Evolutionary conservation across 257 asterid species (phyloP).

Genomic region (Nicotiana tabacum): DNA sequence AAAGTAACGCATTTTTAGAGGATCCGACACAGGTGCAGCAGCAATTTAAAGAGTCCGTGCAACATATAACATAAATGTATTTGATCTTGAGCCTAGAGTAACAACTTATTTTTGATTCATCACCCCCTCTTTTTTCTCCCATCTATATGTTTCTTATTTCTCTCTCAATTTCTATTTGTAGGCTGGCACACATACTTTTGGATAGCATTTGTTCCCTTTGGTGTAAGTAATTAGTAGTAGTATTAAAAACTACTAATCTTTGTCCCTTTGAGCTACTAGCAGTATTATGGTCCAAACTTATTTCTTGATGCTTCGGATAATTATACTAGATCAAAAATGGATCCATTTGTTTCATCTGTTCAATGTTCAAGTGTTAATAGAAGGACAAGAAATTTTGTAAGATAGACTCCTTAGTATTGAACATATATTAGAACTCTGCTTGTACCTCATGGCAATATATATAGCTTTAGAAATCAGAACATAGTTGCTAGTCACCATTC

Average conservation of each 20-base stretch:
- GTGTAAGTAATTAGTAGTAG: constrained; percentile 27
- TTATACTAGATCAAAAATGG: background rate
- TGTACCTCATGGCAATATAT: background rate
- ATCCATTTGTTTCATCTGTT: background rate
- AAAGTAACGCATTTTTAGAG: no score
- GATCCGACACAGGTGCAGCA: no score
- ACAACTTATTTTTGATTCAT: background rate
- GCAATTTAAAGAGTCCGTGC: no score
- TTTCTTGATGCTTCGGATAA: background rate
- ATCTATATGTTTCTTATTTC: background rate
- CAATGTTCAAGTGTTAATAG: background rate
- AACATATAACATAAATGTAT: background rate
- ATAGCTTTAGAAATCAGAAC: background rate
- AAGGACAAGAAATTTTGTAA: background rate
- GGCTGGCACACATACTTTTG: constrained; percentile 83
- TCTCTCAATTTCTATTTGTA: constrained; percentile 14
- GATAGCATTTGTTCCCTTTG: constrained; percentile 63
- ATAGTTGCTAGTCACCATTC: background rate
- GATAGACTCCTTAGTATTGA: background rate
- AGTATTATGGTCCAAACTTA: background rate
- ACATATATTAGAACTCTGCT: background rate
- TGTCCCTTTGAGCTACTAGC: background rate
- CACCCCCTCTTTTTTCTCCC: background rate
- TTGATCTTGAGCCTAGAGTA: background rate
- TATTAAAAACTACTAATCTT: background rate